Conservation (phyloP, 1,284 basidiomycete genomes). For the Garcileccinum viscosum region DNA sequence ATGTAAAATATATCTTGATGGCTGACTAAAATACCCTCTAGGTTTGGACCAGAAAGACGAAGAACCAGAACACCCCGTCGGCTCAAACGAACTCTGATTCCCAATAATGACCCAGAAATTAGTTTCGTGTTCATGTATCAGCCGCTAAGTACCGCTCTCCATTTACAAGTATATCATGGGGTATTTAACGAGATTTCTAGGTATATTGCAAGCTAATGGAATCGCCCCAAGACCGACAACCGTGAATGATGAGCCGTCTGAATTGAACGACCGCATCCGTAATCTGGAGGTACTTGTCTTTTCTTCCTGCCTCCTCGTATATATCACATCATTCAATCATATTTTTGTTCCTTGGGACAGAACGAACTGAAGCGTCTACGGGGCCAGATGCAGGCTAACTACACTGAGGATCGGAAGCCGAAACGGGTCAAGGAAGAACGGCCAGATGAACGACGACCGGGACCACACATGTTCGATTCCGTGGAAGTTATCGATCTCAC, state of each 20-base stretch:
- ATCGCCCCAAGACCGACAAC: conserved; percentile 14
- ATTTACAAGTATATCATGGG: not conserved
- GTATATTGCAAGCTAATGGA: conserved; percentile 27
- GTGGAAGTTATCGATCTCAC: conserved; percentile 28
- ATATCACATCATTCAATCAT: not conserved
- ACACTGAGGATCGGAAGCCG: conserved; percentile 11
- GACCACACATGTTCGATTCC: not conserved
- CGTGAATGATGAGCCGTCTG: conserved; percentile 2
- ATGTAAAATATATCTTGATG: not conserved
- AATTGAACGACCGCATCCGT: conserved; percentile 7
- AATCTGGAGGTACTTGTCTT: conserved; percentile 16
- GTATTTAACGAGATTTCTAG: conserved; percentile 13
- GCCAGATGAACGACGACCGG: not conserved
- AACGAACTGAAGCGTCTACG: conserved; percentile 22
- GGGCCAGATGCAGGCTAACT: not conserved
- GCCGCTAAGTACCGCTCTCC: conserved; percentile 16
- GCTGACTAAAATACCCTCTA: not conserved
- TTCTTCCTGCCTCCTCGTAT: not conserved
- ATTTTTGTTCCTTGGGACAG: not conserved
- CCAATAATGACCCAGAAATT: conserved; percentile 6
- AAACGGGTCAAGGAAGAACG: conserved; percentile 23
- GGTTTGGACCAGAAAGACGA: conserved; percentile 11
- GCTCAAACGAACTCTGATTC: not conserved
- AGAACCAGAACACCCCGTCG: not conserved
- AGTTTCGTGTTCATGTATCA: conserved; percentile 27